Percentiles rank a stretch among this genome's conserved stretches.
These are phyloP conservation scores for Eryngium alpinum DNA, from an alignment of 140 eudicot genomes.

Conservation along the genomic window DNA sequence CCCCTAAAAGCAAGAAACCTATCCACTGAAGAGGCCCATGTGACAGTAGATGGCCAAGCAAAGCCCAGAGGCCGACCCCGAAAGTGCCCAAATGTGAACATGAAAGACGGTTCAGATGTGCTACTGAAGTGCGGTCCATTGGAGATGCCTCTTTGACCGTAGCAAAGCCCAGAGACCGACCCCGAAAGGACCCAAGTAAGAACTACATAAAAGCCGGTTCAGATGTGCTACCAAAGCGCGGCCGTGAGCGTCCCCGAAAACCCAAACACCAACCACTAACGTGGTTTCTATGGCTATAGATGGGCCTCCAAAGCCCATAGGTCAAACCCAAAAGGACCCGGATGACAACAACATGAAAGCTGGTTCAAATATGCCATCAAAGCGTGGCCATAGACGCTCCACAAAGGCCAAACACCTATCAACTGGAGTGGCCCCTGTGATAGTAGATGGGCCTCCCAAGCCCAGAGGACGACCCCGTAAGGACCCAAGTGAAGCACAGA, in stretches of 20 bases:
- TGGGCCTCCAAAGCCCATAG: neutral
- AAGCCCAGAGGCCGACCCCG: conserved; percentile 33
- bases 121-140: too few relatives aligned
- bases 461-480: conserved; percentile 35
- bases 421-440: neutral
- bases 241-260: conserved; percentile 78
- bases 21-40: conserved; percentile 8
- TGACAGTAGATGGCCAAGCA: neutral
- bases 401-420: conserved; percentile 46
- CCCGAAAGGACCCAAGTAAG: too few relatives aligned
- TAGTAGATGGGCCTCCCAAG: conserved; percentile 11
- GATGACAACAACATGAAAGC: conserved; percentile 42
- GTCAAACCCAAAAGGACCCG: too few relatives aligned
- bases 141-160: too few relatives aligned
- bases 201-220: conserved; percentile 49
- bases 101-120: too few relatives aligned
- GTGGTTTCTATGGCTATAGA: too few relatives aligned
- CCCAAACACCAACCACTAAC: conserved; percentile 20
- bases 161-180: too few relatives aligned
- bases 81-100: conserved; percentile 17
- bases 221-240: conserved; percentile 39
- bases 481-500: neutral
- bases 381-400: conserved; percentile 78
- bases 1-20: conserved; percentile 50
- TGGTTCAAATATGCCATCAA: conserved; percentile 31